phyloP scores from a whole-genome alignment of 306 rosid species.

The Medicago lupulina region DNA sequence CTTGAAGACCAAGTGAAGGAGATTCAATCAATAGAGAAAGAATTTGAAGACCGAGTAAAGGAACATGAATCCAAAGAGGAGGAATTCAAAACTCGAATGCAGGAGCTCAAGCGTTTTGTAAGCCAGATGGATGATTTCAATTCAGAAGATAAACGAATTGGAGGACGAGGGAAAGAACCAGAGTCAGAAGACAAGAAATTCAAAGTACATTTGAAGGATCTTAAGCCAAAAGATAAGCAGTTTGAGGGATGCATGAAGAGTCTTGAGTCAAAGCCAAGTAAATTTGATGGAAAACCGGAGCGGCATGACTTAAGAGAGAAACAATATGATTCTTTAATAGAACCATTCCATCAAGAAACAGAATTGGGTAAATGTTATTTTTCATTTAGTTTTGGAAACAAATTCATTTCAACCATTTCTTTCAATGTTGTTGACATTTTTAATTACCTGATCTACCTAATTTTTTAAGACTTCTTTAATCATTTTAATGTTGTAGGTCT shows the following conservation, averaged over 20 bases:
- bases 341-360: slow-evolving; percentile 7
- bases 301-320: too few species aligned
- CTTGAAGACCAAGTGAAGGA: background rate
- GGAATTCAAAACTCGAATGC: slow-evolving; percentile 8
- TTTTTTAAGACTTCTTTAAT: background rate
- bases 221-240: too few species aligned
- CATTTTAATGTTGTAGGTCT: slow-evolving; percentile 10
- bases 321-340: too few species aligned
- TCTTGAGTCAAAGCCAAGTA: slow-evolving; percentile 35
- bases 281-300: background rate
- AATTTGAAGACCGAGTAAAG: background rate
- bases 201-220: too few species aligned
- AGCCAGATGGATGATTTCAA: background rate
- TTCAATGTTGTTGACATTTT: background rate
- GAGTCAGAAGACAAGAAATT: too few species aligned
- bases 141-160: too few species aligned
- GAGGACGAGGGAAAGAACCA: too few species aligned
- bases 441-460: background rate
- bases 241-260: too few species aligned
- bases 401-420: background rate
- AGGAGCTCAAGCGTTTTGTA: slow-evolving; percentile 36
- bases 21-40: background rate
- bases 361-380: slow-evolving; percentile 50
- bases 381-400: slow-evolving; percentile 32
- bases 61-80: too few species aligned